Base-by-base conservation (phyloP, 2,329 filamentous ascomycete genomes). In the Microsporum canis region DNA sequence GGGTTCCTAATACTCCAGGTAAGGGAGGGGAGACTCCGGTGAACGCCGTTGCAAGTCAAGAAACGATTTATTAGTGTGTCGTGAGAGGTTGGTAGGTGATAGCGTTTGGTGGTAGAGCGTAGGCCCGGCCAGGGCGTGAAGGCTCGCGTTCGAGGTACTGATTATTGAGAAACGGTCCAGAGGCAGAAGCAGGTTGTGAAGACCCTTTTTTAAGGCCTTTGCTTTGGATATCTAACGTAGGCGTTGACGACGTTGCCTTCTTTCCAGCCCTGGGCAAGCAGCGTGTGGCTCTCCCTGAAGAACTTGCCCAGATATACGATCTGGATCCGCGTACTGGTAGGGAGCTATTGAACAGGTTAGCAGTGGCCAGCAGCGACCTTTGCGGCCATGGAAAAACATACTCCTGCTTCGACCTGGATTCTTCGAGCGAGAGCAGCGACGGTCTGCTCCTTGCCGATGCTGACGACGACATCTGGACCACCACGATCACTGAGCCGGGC, bases 291-390 rank as follows among this genome's bases (percentile, higher is more conserved):
- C 65, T 92, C 88, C 65, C 85, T 84, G 53, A 96, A 80, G 58
- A 91, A 83, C 70, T 85, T 89, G 66, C 91, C 91, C 73, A 94
- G 81, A 71, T 95, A 95, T 23, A 84, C 86, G 62, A 96, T 82
- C 60, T 84, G 84, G 58, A 96, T 78, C 56, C 79, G 82, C 63
- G 83, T 84, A 51, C 76, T 77, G 5, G 77, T 70, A 1, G 80
- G 72, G 36, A 91, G 76, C 87, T 88, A 66, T 8, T 12, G 14
- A 6, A 60, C 8, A 34, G 2, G 34, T 23, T 23, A 17, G 14
- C 39, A 5, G 10, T 36, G 17, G 36, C 59, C 47, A 57, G 53
- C 36, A 33, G 5, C n/a, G 38, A 8, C 59, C 57, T 61, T 5
- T 51, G 7, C 17, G n/a, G 47, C 39, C 12, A 14, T 39, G 12